Conservation (phyloP, 306 rosid genomes). For the Purshia tridentata region DNA sequence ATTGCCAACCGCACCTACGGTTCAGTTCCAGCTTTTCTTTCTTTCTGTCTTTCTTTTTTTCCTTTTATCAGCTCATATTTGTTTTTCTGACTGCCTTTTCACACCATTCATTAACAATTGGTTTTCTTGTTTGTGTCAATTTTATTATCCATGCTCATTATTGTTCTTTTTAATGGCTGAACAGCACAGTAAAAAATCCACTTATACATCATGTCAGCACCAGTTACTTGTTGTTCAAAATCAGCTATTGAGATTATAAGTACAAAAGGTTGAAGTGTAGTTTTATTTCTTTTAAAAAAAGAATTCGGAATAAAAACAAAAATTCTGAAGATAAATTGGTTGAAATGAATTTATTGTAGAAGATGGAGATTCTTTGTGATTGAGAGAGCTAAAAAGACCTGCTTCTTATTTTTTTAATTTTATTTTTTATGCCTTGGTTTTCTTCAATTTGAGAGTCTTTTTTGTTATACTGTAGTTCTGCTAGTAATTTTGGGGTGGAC, state of each 20-base stretch:
- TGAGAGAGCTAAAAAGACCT: not conserved
- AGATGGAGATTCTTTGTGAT: not conserved
- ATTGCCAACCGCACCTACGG: constrained; percentile 95
- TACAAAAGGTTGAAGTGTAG: not conserved
- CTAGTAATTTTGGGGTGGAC: too few relatives aligned
- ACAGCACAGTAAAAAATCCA: not conserved
- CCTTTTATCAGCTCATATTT: constrained; percentile 1
- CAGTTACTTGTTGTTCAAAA: not conserved
- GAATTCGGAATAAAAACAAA: not conserved
- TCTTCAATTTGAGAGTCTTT: not conserved
- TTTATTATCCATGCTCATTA: not conserved
- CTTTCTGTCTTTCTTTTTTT: constrained; percentile 15
- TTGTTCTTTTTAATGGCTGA: not conserved
- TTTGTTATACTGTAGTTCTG: not conserved
- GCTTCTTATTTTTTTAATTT: not conserved
- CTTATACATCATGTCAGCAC: not conserved
- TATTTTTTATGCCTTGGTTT: not conserved
- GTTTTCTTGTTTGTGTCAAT: not conserved
- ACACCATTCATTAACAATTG: not conserved
- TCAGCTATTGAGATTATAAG: not conserved
- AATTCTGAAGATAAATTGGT: not conserved
- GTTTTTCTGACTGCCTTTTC: constrained; percentile 8
- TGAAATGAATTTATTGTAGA: not conserved
- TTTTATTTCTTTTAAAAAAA: not conserved
- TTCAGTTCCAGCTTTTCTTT: constrained; percentile 27